These are phyloP conservation scores for Nicotiana attenuata DNA, from an alignment of 257 asterid species.

Conservation along the genomic window DNA sequence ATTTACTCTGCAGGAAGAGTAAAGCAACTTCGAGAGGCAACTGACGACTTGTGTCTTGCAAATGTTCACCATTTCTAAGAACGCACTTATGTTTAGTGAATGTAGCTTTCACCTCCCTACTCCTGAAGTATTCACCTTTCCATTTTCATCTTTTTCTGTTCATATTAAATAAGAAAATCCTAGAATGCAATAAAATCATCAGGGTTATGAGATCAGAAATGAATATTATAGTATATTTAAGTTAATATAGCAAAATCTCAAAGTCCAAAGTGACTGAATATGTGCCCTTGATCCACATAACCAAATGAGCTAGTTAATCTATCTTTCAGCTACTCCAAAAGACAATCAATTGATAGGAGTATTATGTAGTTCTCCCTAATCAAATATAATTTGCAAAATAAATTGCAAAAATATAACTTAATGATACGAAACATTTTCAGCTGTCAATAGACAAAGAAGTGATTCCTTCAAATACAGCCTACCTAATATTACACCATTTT, in stretches of 20 bases:
- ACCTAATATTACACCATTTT: conserved; percentile 84
- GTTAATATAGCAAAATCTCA: background rate
- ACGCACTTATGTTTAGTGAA: background rate
- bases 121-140: background rate
- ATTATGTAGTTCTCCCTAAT: background rate
- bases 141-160: background rate
- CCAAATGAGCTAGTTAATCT: background rate
- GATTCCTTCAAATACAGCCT: conserved; percentile 26
- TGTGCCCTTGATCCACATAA: background rate
- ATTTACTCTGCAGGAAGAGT: background rate
- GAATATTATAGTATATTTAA: background rate
- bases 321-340: background rate
- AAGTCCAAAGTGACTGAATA: background rate
- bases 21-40: background rate
- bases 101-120: background rate
- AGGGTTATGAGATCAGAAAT: background rate
- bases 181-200: background rate
- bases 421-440: background rate
- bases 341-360: background rate
- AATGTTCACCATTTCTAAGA: background rate
- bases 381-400: background rate
- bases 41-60: background rate
- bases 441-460: background rate
- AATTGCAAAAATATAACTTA: background rate
- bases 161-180: background rate